These are phyloP conservation scores for Litsea cubeba DNA, from an alignment of 164 flowering plant genomes.

Conservation along the genomic window DNA sequence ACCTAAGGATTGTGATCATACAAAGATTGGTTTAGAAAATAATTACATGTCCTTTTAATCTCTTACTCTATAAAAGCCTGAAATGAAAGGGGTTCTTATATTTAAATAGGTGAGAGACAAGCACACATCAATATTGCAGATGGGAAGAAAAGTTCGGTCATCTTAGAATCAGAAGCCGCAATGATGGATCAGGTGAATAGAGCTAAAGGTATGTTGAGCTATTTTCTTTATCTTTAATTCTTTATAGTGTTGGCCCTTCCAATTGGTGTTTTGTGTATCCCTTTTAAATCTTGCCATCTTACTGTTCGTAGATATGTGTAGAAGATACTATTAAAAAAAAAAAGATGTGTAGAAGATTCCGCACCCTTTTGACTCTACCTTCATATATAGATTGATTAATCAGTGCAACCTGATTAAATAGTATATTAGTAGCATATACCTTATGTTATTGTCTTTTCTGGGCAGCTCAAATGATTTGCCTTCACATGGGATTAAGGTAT, in stretches of 20 bases:
- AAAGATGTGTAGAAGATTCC: neutral
- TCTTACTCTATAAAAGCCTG: neutral
- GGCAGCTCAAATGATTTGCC: neutral
- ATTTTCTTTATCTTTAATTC: neutral
- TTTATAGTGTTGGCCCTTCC: neutral
- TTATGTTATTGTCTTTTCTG: neutral
- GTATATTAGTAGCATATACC: neutral
- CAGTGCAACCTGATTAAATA: neutral
- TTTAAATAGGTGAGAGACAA: slow-evolving; percentile 74
- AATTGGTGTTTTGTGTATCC: too few species aligned
- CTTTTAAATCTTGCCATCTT: too few species aligned
- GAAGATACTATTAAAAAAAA: too few species aligned
- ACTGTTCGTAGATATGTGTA: neutral
- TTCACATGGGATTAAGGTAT: neutral
- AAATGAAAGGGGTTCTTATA: neutral
- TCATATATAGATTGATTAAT: neutral
- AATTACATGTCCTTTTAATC: neutral
- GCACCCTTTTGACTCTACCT: neutral
- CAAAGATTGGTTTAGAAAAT: neutral
- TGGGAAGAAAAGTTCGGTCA: slow-evolving; percentile 50
- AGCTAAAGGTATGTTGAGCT: slow-evolving; percentile 36
- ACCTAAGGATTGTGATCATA: neutral
- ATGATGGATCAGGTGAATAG: slow-evolving; percentile 44
- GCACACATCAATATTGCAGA: slow-evolving; percentile 78
- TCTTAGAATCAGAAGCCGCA: slow-evolving; percentile 53